Percentiles rank a stretch among this genome's conserved stretches.
Conservation (phyloP, 208 protist species). For the Trypanosoma theileri region DNA sequence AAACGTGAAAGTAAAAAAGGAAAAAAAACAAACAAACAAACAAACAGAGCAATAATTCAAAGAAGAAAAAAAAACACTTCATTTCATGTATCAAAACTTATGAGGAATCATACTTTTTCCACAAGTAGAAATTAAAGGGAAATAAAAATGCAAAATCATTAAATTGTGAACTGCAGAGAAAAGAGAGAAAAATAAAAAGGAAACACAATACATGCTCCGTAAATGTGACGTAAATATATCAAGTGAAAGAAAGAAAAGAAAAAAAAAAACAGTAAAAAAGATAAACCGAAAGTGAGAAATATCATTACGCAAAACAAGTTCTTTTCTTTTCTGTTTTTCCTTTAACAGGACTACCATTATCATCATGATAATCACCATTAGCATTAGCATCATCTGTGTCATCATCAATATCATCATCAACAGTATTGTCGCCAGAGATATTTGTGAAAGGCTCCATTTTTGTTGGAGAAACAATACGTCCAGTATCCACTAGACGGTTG, state of each 20-base stretch:
- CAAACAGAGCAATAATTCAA: not conserved
- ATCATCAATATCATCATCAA: not conserved
- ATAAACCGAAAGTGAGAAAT: not conserved
- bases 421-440: not conserved
- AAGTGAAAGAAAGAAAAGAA: not conserved
- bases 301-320: not conserved
- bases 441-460: constrained; percentile 2
- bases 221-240: not conserved
- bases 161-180: not conserved
- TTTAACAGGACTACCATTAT: not conserved
- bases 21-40: constrained; percentile 1
- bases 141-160: not conserved
- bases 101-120: too few species aligned
- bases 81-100: not conserved
- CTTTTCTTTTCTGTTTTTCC: not conserved
- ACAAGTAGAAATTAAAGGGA: constrained; percentile 1
- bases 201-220: not conserved
- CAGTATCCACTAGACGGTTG: constrained; percentile 30
- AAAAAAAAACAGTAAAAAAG: not conserved
- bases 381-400: not conserved
- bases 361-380: not conserved
- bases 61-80: not conserved
- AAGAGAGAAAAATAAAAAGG: not conserved
- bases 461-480: constrained; percentile 29
- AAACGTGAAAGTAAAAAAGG: not conserved